Base-by-base conservation (phyloP, 176 grass and related monocot genomes). In the Musa beccarii region DNA sequence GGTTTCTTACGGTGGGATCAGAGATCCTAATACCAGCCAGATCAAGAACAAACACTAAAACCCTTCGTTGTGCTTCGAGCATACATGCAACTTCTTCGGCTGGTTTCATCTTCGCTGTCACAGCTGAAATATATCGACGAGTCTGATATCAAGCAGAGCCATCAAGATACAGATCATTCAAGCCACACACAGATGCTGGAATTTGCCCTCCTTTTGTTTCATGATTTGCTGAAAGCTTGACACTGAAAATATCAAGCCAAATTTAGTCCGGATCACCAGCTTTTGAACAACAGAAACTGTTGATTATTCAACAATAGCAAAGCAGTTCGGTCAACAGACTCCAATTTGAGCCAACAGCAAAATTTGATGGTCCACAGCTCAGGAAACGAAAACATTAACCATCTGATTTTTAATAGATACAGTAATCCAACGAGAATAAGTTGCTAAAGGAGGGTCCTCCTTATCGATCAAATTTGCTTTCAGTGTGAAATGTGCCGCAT, bases 281-380 rank as follows among this genome's bases (percentile, higher is more conserved):
- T 66, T 24, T 66, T 26, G 22, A 28, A 14, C 23, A 66, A 10
- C 34, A 4, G 1, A 12, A 66, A 66, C 4, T 66, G 63, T 28
- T 26, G 23, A 11, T 66, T 26, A 26, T 66, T 26, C 7, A 29
- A 43, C 34, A 13, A 28, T 26, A 13, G 23, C 2, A 26, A 26
- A 23, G 63, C 11, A 66, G 22, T 66, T 2, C 21, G 4, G 26
- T 22, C 20, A 0, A 8, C 9, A 8, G 11, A 26, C 1, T 26
- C 12, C 63, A 26, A 66, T 66, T 66, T 66, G 63, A 66, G 63
- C 63, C 63, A 26, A 66, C 63, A 66, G 63, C 10, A 66, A 66
- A 66, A 61, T 61, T 66, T 66, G 23, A 26, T 12, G 12, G 63
- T 66, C 26, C 22, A 66, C 24, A 66, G 63, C 63, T 66, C 63